Conservation (phyloP, 2,329 filamentous ascomycete genomes). For the Fusarium graminum region DNA sequence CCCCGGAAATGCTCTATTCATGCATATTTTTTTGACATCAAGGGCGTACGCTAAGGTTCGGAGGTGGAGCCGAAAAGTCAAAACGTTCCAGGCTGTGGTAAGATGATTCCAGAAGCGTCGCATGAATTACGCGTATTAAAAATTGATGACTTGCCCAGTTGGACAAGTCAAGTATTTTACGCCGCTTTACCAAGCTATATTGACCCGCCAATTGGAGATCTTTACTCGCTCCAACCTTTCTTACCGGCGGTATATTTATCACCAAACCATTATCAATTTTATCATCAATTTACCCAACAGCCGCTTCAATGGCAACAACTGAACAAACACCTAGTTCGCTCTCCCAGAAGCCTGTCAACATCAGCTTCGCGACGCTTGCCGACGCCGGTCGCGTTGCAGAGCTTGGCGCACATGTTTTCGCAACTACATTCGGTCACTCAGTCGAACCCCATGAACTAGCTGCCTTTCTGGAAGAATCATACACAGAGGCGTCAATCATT, state of each 20-base stretch:
- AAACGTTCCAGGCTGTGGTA: neutral
- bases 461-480: constrained; percentile 56
- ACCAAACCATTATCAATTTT: neutral
- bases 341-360: neutral
- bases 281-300: neutral
- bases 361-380: constrained; percentile 14
- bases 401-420: constrained; percentile 56
- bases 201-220: neutral
- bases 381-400: constrained; percentile 47
- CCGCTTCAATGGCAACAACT: constrained; percentile 2
- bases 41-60: constrained; percentile 28
- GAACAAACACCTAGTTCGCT: neutral
- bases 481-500: constrained; percentile 52
- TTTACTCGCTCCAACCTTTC: neutral
- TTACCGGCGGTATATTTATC: neutral
- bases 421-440: constrained; percentile 58
- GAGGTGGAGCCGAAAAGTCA: neutral
- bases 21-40: constrained; percentile 14
- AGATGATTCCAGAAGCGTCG: constrained; percentile 19
- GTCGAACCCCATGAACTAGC: constrained; percentile 54
- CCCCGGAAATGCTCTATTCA: neutral
- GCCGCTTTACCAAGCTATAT: neutral
- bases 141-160: neutral
- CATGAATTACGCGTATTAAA: no score
- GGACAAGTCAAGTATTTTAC: neutral